These are phyloP conservation scores for Pythium folliculosum DNA, from an alignment of 352 stramenopile genomes.

Conservation along the genomic window DNA sequence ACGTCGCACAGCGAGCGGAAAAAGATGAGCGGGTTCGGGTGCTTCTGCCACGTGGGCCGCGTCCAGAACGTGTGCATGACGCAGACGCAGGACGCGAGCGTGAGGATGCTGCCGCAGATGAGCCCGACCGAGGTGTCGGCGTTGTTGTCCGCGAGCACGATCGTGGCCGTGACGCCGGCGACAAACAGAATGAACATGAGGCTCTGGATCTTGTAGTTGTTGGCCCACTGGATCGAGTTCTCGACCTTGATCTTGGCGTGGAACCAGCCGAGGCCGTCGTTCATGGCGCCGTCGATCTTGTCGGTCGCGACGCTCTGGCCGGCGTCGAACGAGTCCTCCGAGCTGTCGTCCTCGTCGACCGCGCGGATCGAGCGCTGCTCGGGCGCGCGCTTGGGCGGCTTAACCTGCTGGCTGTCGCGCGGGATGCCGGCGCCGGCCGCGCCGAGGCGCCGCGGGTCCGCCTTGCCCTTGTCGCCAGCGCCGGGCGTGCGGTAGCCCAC, in stretches of 20 bases:
- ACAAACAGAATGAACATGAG: slow-evolving; percentile 80
- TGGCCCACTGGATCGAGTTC: slow-evolving; percentile 82
- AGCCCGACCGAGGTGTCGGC: slow-evolving; percentile 67
- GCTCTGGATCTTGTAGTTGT: slow-evolving; percentile 89
- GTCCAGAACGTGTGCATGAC: slow-evolving; percentile 84
- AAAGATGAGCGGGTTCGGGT: slow-evolving; percentile 88
- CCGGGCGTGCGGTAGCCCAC: slow-evolving; percentile 23
- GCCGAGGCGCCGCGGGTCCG: slow-evolving; percentile 10
- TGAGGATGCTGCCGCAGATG: slow-evolving; percentile 74
- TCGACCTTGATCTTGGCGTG: slow-evolving; percentile 87
- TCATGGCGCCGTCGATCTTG: slow-evolving; percentile 43
- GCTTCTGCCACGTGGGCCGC: slow-evolving; percentile 79
- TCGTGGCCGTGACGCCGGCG: slow-evolving; percentile 47
- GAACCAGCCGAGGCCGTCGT: slow-evolving; percentile 80
- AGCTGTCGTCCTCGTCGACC: slow-evolving; percentile 57
- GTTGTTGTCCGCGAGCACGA: slow-evolving; percentile 63
- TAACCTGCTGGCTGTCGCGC: slow-evolving; percentile 26
- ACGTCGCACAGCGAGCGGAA: slow-evolving; percentile 85
- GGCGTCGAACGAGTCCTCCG: slow-evolving; percentile 75
- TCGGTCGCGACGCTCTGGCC: slow-evolving; percentile 69
- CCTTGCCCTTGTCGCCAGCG: slow-evolving; percentile 11
- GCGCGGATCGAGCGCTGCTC: slow-evolving; percentile 34
- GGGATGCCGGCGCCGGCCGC: slow-evolving; percentile 19
- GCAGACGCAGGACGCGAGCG: slow-evolving; percentile 65
- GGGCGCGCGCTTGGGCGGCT: slow-evolving; percentile 4